A percentile compares a stretch with the other conserved stretches of the same genome.
These are phyloP conservation scores for Aspergillus fischeri DNA, from an alignment of 2,329 filamentous ascomycete species.

Conservation along the genomic window DNA sequence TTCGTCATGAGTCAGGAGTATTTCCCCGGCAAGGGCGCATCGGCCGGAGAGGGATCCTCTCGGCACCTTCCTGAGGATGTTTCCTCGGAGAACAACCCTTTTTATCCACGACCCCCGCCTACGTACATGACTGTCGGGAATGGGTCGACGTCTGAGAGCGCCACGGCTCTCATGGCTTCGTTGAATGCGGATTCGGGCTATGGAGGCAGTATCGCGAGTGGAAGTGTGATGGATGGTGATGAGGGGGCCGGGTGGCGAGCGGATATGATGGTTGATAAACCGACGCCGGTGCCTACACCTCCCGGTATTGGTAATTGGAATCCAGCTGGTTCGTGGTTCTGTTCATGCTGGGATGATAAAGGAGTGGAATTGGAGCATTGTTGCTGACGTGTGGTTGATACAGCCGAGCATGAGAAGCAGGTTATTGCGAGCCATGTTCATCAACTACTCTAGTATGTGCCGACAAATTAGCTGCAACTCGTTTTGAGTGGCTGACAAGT, in stretches of 20 bases:
- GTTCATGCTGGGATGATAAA: not conserved
- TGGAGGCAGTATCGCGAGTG: constrained; percentile 70
- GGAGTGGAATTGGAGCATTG: not conserved
- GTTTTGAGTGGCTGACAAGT: constrained; percentile 12
- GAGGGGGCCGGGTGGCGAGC: constrained; percentile 50
- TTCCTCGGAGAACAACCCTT: constrained; percentile 19
- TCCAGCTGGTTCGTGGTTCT: constrained; percentile 33
- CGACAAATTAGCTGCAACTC: not conserved
- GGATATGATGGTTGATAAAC: constrained; percentile 54
- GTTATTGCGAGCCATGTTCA: constrained; percentile 78
- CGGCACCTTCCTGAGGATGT: constrained; percentile 25
- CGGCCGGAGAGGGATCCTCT: constrained; percentile 35
- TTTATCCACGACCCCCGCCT: constrained; percentile 41
- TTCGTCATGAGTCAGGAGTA: constrained; percentile 43
- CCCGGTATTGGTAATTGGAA: constrained; percentile 46
- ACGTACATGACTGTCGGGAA: constrained; percentile 85
- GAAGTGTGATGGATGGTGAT: constrained; percentile 48
- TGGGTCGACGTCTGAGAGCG: constrained; percentile 76
- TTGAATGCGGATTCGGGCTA: constrained; percentile 90
- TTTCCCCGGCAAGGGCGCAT: constrained; percentile 30
- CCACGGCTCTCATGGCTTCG: constrained; percentile 72
- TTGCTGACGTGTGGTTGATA: constrained; percentile 17
- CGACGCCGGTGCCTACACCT: constrained; percentile 54
- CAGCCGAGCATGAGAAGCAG: constrained; percentile 60
- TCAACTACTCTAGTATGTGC: constrained; percentile 73